phyloP scores from a whole-genome alignment of 495 filamentous ascomycete species.

The Monascus purpureus region DNA sequence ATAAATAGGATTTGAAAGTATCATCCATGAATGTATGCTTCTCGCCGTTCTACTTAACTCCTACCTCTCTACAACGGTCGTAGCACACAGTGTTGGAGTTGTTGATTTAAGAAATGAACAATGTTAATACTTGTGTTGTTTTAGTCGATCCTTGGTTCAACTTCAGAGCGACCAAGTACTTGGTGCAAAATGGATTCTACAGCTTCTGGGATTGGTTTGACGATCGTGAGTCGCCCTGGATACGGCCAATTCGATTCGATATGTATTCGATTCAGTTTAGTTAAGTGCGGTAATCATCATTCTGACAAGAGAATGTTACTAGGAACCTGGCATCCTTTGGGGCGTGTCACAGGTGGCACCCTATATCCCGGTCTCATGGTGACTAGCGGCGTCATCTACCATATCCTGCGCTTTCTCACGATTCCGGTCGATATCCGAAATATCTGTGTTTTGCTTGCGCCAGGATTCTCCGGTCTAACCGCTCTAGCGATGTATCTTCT shows the following conservation, averaged over 20 bases:
- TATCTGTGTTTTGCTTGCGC: conserved; percentile 93
- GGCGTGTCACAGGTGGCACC: conserved; percentile 95
- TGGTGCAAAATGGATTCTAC: conserved; percentile 93
- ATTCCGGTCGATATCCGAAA: conserved; percentile 98
- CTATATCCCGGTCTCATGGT: conserved; percentile 99
- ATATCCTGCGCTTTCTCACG: conserved; percentile 78
- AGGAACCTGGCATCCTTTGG: conserved; percentile 98
- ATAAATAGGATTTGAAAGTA: conserved; percentile 81
- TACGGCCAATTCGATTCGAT: too few species aligned
- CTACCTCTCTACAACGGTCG: too few species aligned
- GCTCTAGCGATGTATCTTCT: conserved; percentile 89
- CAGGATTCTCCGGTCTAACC: conserved; percentile 89
- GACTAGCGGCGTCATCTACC: conserved; percentile 93
- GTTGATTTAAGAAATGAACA: conserved; percentile 2
- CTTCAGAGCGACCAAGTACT: conserved; percentile 95
- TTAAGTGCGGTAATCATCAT: background rate
- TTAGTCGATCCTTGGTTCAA: conserved; percentile 99
- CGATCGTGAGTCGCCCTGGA: conserved; percentile 63
- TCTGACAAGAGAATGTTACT: conserved; percentile 6
- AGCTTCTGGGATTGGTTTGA: conserved; percentile 99
- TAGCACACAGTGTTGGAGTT: conserved; percentile 4
- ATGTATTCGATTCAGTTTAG: background rate
- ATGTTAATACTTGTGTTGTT: conserved; percentile 11
- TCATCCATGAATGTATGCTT: conserved; percentile 93
- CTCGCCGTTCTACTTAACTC: conserved; percentile 2